Conservation (phyloP, 768 basidiomycete species). For the Boletellus sp. region DNA sequence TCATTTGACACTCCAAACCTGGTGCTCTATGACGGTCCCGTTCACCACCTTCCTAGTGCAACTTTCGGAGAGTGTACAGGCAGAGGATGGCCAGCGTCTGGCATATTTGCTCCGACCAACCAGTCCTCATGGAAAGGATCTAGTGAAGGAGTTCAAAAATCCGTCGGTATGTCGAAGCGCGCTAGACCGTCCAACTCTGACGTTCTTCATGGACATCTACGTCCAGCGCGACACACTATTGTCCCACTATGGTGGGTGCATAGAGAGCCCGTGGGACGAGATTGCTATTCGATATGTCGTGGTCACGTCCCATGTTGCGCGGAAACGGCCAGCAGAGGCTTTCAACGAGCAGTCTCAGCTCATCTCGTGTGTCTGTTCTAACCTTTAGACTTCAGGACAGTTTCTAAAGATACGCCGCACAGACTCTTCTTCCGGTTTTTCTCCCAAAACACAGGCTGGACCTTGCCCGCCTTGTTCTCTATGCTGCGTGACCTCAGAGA, state of each 20-base stretch:
- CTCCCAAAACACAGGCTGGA: slow-evolving; percentile 81
- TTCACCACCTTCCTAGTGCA: slow-evolving; percentile 59
- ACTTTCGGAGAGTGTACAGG: slow-evolving; percentile 55
- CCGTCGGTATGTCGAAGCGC: slow-evolving; percentile 36
- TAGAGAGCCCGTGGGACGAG: slow-evolving; percentile 80
- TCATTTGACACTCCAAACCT: not conserved
- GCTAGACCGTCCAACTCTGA: not conserved
- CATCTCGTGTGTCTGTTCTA: slow-evolving; percentile 57
- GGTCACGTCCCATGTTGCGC: slow-evolving; percentile 66
- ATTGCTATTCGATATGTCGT: slow-evolving; percentile 81
- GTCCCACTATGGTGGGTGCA: slow-evolving; percentile 48
- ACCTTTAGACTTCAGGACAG: not conserved
- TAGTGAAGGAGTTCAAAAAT: slow-evolving; percentile 69
- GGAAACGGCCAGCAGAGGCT: slow-evolving; percentile 63
- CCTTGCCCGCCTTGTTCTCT: slow-evolving; percentile 77
- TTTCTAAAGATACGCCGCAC: not conserved
- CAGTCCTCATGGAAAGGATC: slow-evolving; percentile 71
- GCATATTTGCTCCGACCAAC: slow-evolving; percentile 75
- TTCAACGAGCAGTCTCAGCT: slow-evolving; percentile 78
- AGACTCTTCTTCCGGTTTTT: slow-evolving; percentile 80
- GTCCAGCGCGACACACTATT: slow-evolving; percentile 18
- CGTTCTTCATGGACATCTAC: slow-evolving; percentile 35
- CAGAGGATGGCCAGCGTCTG: slow-evolving; percentile 64
- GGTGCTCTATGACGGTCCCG: slow-evolving; percentile 35
- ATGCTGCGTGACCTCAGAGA: slow-evolving; percentile 79